These are phyloP conservation scores for Acorus gramineus DNA, from an alignment of 106 monocot species.

Conservation along the genomic window DNA sequence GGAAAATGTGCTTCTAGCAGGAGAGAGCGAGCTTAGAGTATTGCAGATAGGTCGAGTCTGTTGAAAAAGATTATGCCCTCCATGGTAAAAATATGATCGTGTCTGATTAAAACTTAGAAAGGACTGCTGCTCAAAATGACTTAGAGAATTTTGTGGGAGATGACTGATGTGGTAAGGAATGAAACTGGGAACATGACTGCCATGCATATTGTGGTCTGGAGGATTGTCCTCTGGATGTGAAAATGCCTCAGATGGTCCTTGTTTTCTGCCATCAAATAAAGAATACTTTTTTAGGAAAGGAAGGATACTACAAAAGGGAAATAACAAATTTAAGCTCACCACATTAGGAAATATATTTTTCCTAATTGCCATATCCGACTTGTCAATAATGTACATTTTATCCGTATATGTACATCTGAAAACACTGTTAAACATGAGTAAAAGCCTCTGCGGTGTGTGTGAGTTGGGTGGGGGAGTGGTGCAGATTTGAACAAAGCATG, in stretches of 20 bases:
- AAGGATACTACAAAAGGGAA: neutral
- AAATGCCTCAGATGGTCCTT: slow-evolving; percentile 21
- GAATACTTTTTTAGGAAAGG: neutral
- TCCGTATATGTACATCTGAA: too few relatives aligned
- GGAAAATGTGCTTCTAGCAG: slow-evolving; percentile 22
- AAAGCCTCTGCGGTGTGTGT: too few relatives aligned
- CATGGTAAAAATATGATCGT: slow-evolving; percentile 15
- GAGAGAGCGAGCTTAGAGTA: slow-evolving; percentile 23
- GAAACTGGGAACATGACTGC: slow-evolving; percentile 14
- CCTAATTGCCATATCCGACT: neutral
- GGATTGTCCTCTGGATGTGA: slow-evolving; percentile 23
- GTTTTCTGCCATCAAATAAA: slow-evolving; percentile 37
- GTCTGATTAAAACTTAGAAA: slow-evolving; percentile 26
- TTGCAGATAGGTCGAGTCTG: slow-evolving; percentile 15
- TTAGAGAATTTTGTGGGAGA: slow-evolving; percentile 35
- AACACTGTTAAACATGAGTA: too few relatives aligned
- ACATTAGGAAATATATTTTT: too few relatives aligned
- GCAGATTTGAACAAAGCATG: too few relatives aligned
- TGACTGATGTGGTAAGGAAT: slow-evolving; percentile 11
- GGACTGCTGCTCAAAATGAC: slow-evolving; percentile 55
- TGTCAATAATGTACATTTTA: neutral
- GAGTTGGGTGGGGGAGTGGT: too few relatives aligned
- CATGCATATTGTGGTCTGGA: slow-evolving; percentile 26
- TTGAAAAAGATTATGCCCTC: slow-evolving; percentile 19
- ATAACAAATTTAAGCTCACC: too few relatives aligned